Conservation (phyloP, 2,329 filamentous ascomycete species). For the Pseudocercospora musae region DNA sequence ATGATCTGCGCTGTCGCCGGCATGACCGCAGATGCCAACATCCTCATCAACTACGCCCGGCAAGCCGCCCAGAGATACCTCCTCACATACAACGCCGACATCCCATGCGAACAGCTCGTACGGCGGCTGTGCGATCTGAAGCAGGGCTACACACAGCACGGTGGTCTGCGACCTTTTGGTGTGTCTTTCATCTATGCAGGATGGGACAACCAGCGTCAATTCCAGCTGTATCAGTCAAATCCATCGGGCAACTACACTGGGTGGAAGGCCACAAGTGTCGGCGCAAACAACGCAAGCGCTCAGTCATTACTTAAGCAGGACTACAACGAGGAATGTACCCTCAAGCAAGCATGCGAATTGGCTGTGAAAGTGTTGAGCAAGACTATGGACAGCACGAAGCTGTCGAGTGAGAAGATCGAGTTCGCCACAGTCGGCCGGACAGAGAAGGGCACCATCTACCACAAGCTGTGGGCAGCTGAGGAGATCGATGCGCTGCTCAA, state of each 20-base stretch:
- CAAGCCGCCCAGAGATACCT: slow-evolving; percentile 97
- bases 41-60: slow-evolving; percentile 99
- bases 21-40: slow-evolving; percentile 99
- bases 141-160: slow-evolving; percentile 98
- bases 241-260: slow-evolving; percentile 98
- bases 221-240: slow-evolving; percentile 99
- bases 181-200: slow-evolving; percentile 99
- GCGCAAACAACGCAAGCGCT: slow-evolving; percentile 96
- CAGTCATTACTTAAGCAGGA: slow-evolving; percentile 98
- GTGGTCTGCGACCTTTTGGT: slow-evolving; percentile 95
- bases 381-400: slow-evolving; percentile 99
- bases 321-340: slow-evolving; percentile 95
- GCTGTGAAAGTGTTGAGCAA: slow-evolving; percentile 99
- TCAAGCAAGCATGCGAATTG: slow-evolving; percentile 95
- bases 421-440: slow-evolving; percentile 98
- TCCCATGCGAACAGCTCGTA: slow-evolving; percentile 97
- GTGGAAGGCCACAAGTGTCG: slow-evolving; percentile 98
- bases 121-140: slow-evolving; percentile 95
- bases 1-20: slow-evolving; percentile 99
- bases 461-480: slow-evolving; percentile 93
- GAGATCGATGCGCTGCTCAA: slow-evolving; percentile 92
- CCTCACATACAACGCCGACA: slow-evolving; percentile 99
- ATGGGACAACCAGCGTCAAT: slow-evolving; percentile 92
- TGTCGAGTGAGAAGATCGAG: slow-evolving; percentile 99
- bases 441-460: slow-evolving; percentile 93